Base-by-base conservation (phyloP, 169 alveolate species). In the Plasmodium gaboni region DNA sequence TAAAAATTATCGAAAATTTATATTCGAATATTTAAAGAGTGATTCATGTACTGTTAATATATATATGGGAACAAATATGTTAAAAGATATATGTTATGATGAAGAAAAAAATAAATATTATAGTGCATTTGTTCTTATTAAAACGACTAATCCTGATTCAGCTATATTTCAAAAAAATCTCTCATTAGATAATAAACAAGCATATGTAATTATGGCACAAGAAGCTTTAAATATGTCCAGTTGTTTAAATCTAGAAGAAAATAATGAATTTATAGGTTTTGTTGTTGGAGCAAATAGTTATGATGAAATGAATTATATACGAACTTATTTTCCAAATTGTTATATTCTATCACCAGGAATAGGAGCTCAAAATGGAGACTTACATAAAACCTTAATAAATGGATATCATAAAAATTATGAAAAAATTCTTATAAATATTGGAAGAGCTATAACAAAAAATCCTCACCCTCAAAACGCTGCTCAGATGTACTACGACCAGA, bases 281-380 rank as follows among this genome's bases (percentile, higher is more conserved):
- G 89, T 88, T 48, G 80, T 88, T 42, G 96, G 96, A 44, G 70
- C 96, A 22, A 93, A 89, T 28, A 85, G 94, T 73, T 80, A 76
- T 64, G 96, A 92, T 44, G 96, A 78, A 59, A 86, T 93, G 80
- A 73, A 74, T 60, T 88, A 42, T 6, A 88, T 93, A 22, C 69
- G 96, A 71, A 64, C 80, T 26, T 26, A 50, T 24, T 89, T 92
- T 67, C 95, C 93, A 44, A 93, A 93, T 22, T 74, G 86, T 57
- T 73, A 85, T 69, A 80, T 94, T 60, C 65, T 94, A 59, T 72
- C 92, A 72, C 96, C 96, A 24, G 96, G 96, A 17, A 59, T 94
- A 55, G 96, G 96, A 8, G 93, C 95, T 8, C 96, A 94, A 92
- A 94, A 94, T 48, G 96, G 95, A 9, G 95, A 94, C 64, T 83